A percentile compares a stretch with the other conserved stretches of the same genome.
Evolutionary conservation across 2,329 filamentous ascomycete genomes (phyloP).

Genomic region (Penicillium sp.): DNA sequence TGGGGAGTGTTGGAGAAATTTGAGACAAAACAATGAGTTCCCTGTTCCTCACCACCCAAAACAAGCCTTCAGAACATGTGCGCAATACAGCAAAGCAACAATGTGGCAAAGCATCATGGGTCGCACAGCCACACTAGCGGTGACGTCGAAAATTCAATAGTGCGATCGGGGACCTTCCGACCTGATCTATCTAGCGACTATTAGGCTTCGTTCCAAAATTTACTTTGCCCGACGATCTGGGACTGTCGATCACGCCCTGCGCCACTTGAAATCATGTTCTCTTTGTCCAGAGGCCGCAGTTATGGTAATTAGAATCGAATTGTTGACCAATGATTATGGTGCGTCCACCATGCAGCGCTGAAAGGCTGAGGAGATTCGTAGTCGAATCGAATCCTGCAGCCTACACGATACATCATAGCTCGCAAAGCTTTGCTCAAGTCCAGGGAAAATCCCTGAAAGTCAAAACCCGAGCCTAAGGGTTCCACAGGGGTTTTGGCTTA

Average conservation of each 20-base stretch:
- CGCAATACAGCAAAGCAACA: neutral
- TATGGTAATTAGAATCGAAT: neutral
- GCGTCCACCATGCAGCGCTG: neutral
- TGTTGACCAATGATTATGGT: neutral
- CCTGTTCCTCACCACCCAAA: neutral
- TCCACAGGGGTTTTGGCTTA: neutral
- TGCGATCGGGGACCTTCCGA: neutral
- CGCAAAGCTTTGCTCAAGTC: neutral
- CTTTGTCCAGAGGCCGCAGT: neutral
- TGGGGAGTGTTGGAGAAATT: neutral
- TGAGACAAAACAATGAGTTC: neutral
- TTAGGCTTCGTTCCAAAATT: neutral
- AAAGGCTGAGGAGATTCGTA: neutral
- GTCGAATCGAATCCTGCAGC: neutral
- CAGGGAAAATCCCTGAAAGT: neutral
- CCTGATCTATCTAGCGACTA: neutral
- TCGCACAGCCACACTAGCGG: neutral
- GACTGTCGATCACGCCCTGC: neutral
- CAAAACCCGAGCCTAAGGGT: neutral
- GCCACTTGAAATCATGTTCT: neutral
- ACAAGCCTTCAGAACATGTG: neutral
- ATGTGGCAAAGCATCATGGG: neutral
- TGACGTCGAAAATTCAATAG: slow-evolving; percentile 1
- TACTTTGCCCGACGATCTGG: neutral
- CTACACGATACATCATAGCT: neutral